Evolutionary conservation across 2,329 filamentous ascomycete species (phyloP), one percentile per base, ranked within the genome.

Genomic region (Neofusicoccum kwambonambiense): DNA sequence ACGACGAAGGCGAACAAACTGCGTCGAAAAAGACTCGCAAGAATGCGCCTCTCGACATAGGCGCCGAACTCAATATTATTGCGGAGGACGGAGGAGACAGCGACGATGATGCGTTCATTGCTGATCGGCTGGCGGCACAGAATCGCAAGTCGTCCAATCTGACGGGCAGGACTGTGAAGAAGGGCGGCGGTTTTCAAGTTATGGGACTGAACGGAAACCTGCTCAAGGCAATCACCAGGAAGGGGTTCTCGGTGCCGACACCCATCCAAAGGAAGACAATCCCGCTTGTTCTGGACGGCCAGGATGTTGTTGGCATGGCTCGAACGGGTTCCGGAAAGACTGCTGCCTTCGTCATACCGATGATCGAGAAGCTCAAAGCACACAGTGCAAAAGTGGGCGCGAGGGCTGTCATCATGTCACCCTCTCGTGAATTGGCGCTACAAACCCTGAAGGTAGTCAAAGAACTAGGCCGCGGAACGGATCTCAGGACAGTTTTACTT

Each of bases 271-370:
- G 95, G 70, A 98, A 98, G 79, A 92, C 95, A 1, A 97, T 99
- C 54, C 96, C 95, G 3, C 83, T 98, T 64, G 88, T 99, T 64
- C 83, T 98, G 70, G 91, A 96, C 67, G 87, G 90, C 62, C 91
- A 93, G 79, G 95, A 99, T 84, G 91, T 98, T n/a, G 94, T 99
- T 27, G 96, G 93, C 69, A 99, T 99, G 95, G 95, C 95, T 7
- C 86, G 96, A 69, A 99, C 96, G n/a, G 95, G 95, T 75, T 98
- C 93, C 19, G 95, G 95, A 81, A 99, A 99, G 82, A 99, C 96
- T 1, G 95, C 93, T 1, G 95, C 95, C 22, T 99, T 99, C 77
- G 93, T 98, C 31, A 96, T 99, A 69, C 95, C 95, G 49, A 97
- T 99, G 94, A 93, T 99, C 67, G 92, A 99, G 81, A 91, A 90